These are phyloP conservation scores for Amanita subjunquillea DNA, from an alignment of 768 basidiomycete genomes.

Conservation along the genomic window DNA sequence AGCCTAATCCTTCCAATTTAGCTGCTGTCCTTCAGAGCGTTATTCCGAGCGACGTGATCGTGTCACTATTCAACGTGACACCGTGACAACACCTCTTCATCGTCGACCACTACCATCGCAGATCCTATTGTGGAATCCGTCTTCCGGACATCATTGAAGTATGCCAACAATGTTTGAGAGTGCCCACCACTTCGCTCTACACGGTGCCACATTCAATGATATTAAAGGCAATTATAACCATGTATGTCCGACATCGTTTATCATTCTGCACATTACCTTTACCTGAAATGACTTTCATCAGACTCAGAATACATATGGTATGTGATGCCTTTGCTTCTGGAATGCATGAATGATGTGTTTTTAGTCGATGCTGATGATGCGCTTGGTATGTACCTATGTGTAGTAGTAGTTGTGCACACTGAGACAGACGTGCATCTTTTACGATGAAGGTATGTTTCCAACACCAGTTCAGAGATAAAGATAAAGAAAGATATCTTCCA, in stretches of 20 bases:
- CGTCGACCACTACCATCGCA: too few relatives aligned
- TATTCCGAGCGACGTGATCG: too few relatives aligned
- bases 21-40: too few relatives aligned
- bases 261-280: not conserved
- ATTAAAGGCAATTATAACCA: not conserved
- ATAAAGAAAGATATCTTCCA: not conserved
- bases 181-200: not conserved
- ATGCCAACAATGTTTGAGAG: not conserved
- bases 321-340: not conserved
- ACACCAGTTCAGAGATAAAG: not conserved
- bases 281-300: not conserved
- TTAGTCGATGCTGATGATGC: not conserved
- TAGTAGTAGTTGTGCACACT: not conserved
- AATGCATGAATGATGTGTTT: not conserved
- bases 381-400: not conserved
- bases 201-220: not conserved
- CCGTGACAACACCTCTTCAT: too few relatives aligned
- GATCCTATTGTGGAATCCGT: too few relatives aligned
- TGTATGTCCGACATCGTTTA: not conserved
- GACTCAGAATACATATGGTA: not conserved
- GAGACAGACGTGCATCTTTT: not conserved
- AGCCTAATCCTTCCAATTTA: too few relatives aligned
- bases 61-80: too few relatives aligned
- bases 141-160: too few relatives aligned
- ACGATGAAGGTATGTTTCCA: not conserved